Conservation (phyloP, 2,329 filamentous ascomycete genomes). For the Neopestalotiopsis sp. region DNA sequence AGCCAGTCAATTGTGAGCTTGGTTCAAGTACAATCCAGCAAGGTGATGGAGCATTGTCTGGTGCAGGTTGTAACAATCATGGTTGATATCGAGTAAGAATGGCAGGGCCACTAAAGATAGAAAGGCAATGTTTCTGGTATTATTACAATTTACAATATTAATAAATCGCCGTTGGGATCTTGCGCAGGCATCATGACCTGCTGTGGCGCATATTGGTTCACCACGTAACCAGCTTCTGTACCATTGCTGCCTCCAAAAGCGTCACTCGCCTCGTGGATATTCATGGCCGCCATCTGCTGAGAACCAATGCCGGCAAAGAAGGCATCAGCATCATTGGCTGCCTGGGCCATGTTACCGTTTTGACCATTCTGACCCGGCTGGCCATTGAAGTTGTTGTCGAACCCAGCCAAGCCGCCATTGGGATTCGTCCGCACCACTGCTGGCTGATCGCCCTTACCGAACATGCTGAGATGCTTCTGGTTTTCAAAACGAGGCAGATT, state of each 20-base stretch:
- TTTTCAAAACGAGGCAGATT: conserved; percentile 55
- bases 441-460: conserved; percentile 59
- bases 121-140: not conserved
- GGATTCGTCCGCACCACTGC: conserved; percentile 51
- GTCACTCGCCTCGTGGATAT: conserved; percentile 70
- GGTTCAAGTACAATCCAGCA: too few relatives aligned
- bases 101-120: not conserved
- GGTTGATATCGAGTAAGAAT: too few relatives aligned
- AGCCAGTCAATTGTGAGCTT: too few relatives aligned
- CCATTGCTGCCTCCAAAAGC: conserved; percentile 65
- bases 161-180: conserved; percentile 73
- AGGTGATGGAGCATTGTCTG: too few relatives aligned
- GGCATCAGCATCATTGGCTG: conserved; percentile 83
- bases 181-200: conserved; percentile 74
- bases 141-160: conserved; percentile 59
- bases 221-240: conserved; percentile 67
- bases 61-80: too few relatives aligned
- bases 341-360: conserved; percentile 65
- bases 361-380: conserved; percentile 20
- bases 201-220: conserved; percentile 82
- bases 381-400: conserved; percentile 28
- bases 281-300: conserved; percentile 76
- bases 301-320: conserved; percentile 84
- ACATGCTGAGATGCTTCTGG: conserved; percentile 66
- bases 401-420: conserved; percentile 25